Evolutionary conservation across 2,329 filamentous ascomycete genomes (phyloP), one percentile per base, ranked within the genome.

Genomic region (Claviceps arundinis): DNA sequence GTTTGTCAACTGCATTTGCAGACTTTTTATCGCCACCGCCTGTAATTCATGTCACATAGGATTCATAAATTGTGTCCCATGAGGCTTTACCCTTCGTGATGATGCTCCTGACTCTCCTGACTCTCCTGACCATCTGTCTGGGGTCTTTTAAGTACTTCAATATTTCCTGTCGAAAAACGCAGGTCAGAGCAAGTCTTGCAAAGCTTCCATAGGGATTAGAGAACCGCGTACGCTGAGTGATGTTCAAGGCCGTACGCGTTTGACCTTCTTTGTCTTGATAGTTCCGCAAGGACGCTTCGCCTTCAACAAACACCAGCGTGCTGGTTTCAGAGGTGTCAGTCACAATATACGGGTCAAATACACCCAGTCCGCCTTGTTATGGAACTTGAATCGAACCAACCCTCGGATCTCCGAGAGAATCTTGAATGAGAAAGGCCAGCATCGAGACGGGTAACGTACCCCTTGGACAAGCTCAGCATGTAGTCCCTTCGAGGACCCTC

Each of bases 251-350:
- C 51, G 69, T 78, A 59, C 74, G 75, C 60, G 72, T 78, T 68
- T 84, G 84, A 65, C 87, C 87, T 47, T 93, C 85, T 53, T 73
- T 65, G 59, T 85, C 82, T 59, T 85, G 78, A 65, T 81, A 91
- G 45, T 68, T 73, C 59, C 71, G 75, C 71, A 91, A 81, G 58
- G 71, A 72, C 56, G 84, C 85, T 56, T 96, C 88, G 45, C 86
- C 90, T 68, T 97, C 91, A 48, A 97, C 73, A 63, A 81, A 89
- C 56, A 98, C 76, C 49, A 89, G 73, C 14, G 88, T 78, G 55
- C 90, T 95, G 60, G 40, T 50, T 47, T 16, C 45, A 51, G 46
- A n/a, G 48, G 51, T 53, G 52, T 50, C 43, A 41, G 55, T 60
- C 41, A 59, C 54, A 43, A 56, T 34, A 11, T 30, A 30, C 14